phyloP scores from a whole-genome alignment of 305 asterid species.

The Solanum aculeatissimum region DNA sequence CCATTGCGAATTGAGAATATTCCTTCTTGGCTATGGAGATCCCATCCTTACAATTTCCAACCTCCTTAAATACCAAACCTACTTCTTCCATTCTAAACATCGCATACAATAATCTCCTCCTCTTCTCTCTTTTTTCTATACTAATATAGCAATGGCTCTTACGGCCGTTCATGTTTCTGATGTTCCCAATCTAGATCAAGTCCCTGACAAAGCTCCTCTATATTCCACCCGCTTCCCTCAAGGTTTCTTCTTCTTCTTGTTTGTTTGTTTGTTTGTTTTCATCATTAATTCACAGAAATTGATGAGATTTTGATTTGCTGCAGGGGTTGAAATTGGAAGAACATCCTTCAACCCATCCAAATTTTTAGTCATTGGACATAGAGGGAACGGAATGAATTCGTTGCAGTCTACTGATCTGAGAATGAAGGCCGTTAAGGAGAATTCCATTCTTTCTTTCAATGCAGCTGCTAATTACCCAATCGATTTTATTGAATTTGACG shows the following conservation, averaged over 20 bases:
- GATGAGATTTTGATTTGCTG: not conserved
- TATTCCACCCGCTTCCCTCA: slow-evolving; percentile 34
- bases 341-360: slow-evolving; percentile 40
- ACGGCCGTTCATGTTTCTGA: slow-evolving; percentile 75
- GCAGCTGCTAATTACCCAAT: slow-evolving; percentile 51
- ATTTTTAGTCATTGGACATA: slow-evolving; percentile 80
- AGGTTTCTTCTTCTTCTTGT: slow-evolving; percentile 15
- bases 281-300: not conserved
- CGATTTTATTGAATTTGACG: slow-evolving; percentile 91
- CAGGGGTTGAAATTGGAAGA: slow-evolving; percentile 45
- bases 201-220: slow-evolving; percentile 38
- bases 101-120: not conserved
- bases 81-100: not conserved
- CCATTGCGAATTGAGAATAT: slow-evolving; percentile 31
- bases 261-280: not conserved
- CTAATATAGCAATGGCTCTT: slow-evolving; percentile 41
- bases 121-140: not conserved
- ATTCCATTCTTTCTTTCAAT: slow-evolving; percentile 73
- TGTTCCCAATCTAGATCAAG: slow-evolving; percentile 67
- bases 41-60: slow-evolving; percentile 23
- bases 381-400: slow-evolving; percentile 87
- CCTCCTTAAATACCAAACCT: not conserved
- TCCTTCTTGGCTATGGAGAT: slow-evolving; percentile 14
- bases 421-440: slow-evolving; percentile 72
- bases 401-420: slow-evolving; percentile 75